These are phyloP conservation scores for Lyophyllum decastes DNA, from an alignment of 768 basidiomycete species.

Conservation along the genomic window DNA sequence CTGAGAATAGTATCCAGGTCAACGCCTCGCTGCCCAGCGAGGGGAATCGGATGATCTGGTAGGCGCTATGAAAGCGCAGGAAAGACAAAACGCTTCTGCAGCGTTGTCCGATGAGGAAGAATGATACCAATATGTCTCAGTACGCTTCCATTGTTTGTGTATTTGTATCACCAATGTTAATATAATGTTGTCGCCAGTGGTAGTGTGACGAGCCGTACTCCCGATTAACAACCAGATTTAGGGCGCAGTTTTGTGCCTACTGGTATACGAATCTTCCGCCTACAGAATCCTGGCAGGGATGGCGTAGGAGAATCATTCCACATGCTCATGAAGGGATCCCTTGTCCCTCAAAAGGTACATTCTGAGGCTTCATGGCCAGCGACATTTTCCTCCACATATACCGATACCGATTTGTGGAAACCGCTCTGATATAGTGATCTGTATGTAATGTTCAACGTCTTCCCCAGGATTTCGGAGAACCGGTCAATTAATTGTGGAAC, in stretches of 20 bases:
- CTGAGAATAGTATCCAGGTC: conserved; percentile 46
- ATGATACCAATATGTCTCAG: conserved; percentile 16
- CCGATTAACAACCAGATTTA: background rate
- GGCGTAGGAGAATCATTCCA: background rate
- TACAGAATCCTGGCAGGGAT: background rate
- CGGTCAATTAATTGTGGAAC: background rate
- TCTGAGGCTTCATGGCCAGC: background rate
- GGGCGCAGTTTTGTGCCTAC: background rate
- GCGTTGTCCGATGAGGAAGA: conserved; percentile 65
- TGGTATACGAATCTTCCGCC: background rate
- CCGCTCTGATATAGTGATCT: background rate
- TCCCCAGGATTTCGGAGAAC: background rate
- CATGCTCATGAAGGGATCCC: background rate
- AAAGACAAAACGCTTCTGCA: conserved; percentile 54
- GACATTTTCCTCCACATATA: background rate
- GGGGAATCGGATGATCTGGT: conserved; percentile 78
- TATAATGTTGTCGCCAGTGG: background rate
- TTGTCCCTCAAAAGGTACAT: background rate
- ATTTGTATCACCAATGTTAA: conserved; percentile 10
- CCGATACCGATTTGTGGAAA: background rate
- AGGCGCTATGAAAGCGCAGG: conserved; percentile 82
- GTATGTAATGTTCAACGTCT: background rate
- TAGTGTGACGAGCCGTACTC: background rate
- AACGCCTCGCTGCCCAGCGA: conserved; percentile 77
- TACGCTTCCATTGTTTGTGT: conserved; percentile 18